Evolutionary conservation across 768 basidiomycete genomes (phyloP), one percentile per base, ranked within the genome.

Genomic region (Tricholoma terreum): DNA sequence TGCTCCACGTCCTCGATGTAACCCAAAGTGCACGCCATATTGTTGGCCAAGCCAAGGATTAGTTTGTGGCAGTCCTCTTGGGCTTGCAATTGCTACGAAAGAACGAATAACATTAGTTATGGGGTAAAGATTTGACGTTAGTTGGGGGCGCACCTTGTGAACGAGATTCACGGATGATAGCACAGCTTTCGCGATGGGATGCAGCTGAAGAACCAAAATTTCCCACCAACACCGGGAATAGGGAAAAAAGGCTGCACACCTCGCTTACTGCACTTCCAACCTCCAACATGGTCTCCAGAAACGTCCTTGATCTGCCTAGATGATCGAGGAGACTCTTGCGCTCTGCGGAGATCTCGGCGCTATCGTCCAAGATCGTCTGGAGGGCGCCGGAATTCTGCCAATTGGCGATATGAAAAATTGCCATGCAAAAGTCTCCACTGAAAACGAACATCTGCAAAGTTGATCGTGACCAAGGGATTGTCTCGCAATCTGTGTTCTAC

Each of bases 1-100:
- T 70, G 65, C 35, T 63, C 52, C 1, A 67, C 60, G 17, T 67
- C 65, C n/a, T 62, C 48, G 6, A 70, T 60, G 31, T 62, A 67
- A 7, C 54, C 58, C 4, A 70, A n/a, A 3, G 57, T 64, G 7
- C 58, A 19, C 1, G 65, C 64, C 69, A 70, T 69, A 9, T 58
- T 57, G 10, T 60, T 56, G 1, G 63, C 58, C 4, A 70, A 63
- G 38, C 57, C 50, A 3, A 62, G 48, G 9, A 63, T 34, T 2
- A 59, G 3, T 42, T 63, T 55, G 31, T 65, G 55, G 15, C 54
- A 60, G 19, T 59, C 33, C 14, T 65, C 65, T 45, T 63, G 63
- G 3, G 57, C 57, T 7, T 57, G 14, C 4, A 66, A 53, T 24
- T 61, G 53, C 65, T 66, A 42, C n/a, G n/a, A n/a, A 30, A 14